Base-by-base conservation (phyloP, 148 eudicot genomes). In the Camellia lanceoleosa region DNA sequence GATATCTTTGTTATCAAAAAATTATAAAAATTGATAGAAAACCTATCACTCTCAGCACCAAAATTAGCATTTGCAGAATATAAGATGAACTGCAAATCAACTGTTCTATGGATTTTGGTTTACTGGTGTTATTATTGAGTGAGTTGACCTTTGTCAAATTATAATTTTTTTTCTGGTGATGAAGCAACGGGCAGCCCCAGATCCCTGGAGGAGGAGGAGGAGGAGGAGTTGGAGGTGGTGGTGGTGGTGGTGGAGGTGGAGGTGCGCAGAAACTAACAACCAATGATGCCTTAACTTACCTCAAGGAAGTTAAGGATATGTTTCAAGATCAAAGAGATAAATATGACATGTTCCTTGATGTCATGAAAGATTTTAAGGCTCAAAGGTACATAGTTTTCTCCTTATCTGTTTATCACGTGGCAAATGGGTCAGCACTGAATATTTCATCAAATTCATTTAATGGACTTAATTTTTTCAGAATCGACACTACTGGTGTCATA, bases 281-380 rank as follows among this genome's bases (percentile, higher is more conserved):
- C 5, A 92, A 90, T 80, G 99, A 96, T 88, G 99, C 99, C 23
- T 86, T 92, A 77, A 90, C 88, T 58, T 96, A 96, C 82, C 91
- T 96, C 75, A 96, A 96, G 83, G 92, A 96, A 90, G 99, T 93
- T 77, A 96, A 96, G 88, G 98, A 96, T 69, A 90, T 91, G 92
- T 96, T 97, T 80, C 92, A 88, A 83, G 93, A 92, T 78, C 94
- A 92, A 84, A 88, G 94, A 82, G 99, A 94, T 30, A 97, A 94
- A 78, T 94, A 97, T 84, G 96, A 92, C 19, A 91, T 90, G 84
- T 97, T 97, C 77, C 99, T 96, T 81, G 99, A 96, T 83, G 97
- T 96, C 55, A 92, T 96, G 99, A 96, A 96, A 86, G 95, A 94
- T 85, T 96, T 96, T 69, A 96, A 96, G 86, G 98, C 93, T 68